phyloP scores from a whole-genome alignment of 164 flowering plant species.

The Pachysandra terminalis region DNA sequence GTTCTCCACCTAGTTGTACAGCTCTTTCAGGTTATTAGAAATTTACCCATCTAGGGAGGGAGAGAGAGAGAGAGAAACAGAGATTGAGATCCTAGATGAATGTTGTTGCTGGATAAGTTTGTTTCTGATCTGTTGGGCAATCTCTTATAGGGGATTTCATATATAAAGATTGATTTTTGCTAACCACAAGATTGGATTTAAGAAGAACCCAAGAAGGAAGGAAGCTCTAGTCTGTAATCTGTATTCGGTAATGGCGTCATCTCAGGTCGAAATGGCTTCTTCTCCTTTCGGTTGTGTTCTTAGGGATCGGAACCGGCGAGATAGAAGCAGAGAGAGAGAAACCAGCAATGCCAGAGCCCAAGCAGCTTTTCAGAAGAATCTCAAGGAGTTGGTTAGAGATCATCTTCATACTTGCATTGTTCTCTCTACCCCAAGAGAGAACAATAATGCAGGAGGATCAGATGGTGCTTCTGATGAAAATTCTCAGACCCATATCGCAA shows the following conservation, averaged over 20 bases:
- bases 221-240: not conserved
- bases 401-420: slow-evolving; percentile 27
- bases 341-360: slow-evolving; percentile 18
- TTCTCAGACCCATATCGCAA: not conserved
- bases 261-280: slow-evolving; percentile 49
- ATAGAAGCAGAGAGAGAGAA: slow-evolving; percentile 24
- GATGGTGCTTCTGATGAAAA: slow-evolving; percentile 14
- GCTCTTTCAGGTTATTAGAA: too few species aligned
- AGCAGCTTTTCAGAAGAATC: slow-evolving; percentile 35
- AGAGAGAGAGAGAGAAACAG: too few species aligned
- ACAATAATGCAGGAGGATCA: too few species aligned
- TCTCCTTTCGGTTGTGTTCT: slow-evolving; percentile 47
- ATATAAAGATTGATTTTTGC: too few species aligned
- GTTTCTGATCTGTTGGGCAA: too few species aligned
- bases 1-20: too few species aligned
- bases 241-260: slow-evolving; percentile 52
- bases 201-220: not conserved
- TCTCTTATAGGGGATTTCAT: too few species aligned
- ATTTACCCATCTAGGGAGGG: too few species aligned
- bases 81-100: too few species aligned
- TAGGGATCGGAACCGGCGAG: slow-evolving; percentile 34
- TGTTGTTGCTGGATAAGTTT: too few species aligned
- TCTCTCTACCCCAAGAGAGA: slow-evolving; percentile 7
- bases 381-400: slow-evolving; percentile 45
- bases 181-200: too few species aligned